Evolutionary conservation across 2,329 filamentous ascomycete genomes (phyloP).

Genomic region (Pleoardoris graminearum): DNA sequence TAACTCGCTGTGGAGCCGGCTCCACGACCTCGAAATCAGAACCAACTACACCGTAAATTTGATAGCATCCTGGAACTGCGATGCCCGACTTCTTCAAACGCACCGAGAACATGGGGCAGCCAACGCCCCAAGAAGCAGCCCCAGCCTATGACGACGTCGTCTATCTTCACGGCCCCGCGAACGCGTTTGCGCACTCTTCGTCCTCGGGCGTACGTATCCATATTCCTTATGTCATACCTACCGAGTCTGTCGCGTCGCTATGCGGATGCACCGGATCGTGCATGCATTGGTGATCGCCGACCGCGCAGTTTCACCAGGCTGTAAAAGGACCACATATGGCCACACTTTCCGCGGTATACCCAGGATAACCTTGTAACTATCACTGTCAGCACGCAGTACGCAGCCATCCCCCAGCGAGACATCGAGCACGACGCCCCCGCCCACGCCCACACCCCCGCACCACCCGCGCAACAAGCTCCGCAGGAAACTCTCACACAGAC

Average conservation of each 20-base stretch:
- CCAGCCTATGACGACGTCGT: slow-evolving; percentile 36
- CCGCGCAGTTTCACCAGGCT: too few relatives aligned
- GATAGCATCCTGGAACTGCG: not conserved
- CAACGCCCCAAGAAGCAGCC: slow-evolving; percentile 20
- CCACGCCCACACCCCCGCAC: slow-evolving; percentile 15
- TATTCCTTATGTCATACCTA: too few relatives aligned
- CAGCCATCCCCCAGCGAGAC: slow-evolving; percentile 30
- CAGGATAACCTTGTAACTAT: too few relatives aligned
- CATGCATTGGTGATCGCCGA: too few relatives aligned
- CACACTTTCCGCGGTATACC: too few relatives aligned
- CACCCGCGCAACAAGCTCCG: slow-evolving; percentile 5
- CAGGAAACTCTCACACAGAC: slow-evolving; percentile 29
- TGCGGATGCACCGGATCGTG: too few relatives aligned
- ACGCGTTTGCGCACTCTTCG: slow-evolving; percentile 21
- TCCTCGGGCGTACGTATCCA: slow-evolving; percentile 18
- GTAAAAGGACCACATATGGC: too few relatives aligned
- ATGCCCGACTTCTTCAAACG: slow-evolving; percentile 14
- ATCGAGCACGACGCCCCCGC: slow-evolving; percentile 22
- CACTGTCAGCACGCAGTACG: slow-evolving; percentile 20
- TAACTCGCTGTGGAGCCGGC: too few relatives aligned
- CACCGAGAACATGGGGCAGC: not conserved
- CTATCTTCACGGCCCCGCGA: slow-evolving; percentile 22
- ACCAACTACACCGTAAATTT: not conserved
- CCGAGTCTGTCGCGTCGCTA: too few relatives aligned
- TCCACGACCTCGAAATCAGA: not conserved